Conservation (phyloP, 164 flowering plant genomes). For the Hamamelis virginiana region DNA sequence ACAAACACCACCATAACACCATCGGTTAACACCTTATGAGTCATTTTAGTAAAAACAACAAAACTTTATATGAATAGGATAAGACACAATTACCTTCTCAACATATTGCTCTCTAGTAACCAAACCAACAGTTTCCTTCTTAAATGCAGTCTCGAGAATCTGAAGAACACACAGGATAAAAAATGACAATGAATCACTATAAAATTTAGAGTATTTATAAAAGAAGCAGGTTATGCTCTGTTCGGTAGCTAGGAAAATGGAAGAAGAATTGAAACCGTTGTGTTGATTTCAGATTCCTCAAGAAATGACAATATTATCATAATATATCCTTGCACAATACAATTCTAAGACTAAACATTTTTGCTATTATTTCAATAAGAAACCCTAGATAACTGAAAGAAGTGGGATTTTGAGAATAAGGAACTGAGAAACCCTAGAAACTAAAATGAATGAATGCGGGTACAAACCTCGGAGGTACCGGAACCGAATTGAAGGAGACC, state of each 20-base stretch:
- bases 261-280: too few species aligned
- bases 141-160: conserved; percentile 96
- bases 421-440: neutral
- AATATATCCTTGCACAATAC: neutral
- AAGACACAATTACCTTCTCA: conserved; percentile 69
- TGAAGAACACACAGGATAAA: conserved; percentile 20
- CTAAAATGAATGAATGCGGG: neutral
- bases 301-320: too few species aligned
- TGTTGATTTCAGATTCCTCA: too few species aligned
- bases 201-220: too few species aligned
- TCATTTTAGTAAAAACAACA: neutral
- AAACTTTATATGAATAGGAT: neutral
- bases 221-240: too few species aligned
- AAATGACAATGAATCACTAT: neutral
- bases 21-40: neutral
- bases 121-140: conserved; percentile 97
- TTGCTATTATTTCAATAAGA: neutral
- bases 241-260: too few species aligned
- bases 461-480: conserved; percentile 75
- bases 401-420: neutral
- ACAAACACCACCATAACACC: neutral
- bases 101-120: conserved; percentile 99
- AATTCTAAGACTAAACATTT: too few species aligned
- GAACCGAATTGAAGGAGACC: conserved; percentile 99
- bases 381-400: conserved; percentile 2